Conservation (phyloP, 2,329 filamentous ascomycete species). For the Ceratocystis papillata region DNA sequence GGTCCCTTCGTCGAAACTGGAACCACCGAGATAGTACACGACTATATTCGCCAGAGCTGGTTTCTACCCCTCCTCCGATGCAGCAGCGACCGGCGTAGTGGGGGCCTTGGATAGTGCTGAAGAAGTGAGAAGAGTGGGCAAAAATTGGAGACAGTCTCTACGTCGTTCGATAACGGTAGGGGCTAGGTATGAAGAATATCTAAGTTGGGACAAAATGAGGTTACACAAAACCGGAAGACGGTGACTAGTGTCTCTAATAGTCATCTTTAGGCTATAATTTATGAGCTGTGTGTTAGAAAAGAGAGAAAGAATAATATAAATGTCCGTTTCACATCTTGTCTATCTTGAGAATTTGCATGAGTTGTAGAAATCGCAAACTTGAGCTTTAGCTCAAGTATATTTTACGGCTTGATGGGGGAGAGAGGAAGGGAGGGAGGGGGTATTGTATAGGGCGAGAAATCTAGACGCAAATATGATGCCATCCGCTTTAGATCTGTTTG, state of each 20-base stretch:
- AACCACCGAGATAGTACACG: slow-evolving; percentile 9
- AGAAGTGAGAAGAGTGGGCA: not conserved
- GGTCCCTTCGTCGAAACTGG: not conserved
- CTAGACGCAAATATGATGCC: no score
- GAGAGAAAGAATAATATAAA: no score
- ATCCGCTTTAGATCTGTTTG: no score
- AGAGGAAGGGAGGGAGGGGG: no score
- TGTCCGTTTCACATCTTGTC: no score
- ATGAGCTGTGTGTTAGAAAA: not conserved
- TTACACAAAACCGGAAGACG: not conserved
- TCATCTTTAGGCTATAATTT: not conserved
- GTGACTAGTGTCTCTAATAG: not conserved
- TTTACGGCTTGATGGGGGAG: no score
- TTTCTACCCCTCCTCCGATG: not conserved
- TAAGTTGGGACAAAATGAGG: not conserved
- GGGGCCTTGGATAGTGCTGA: not conserved
- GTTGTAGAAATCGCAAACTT: no score
- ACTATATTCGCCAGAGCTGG: slow-evolving; percentile 12
- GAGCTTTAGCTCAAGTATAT: no score
- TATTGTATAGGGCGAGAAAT: no score
- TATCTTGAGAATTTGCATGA: no score
- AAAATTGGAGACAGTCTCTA: not conserved
- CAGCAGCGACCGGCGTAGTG: not conserved
- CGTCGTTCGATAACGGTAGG: not conserved
- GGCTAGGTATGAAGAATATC: not conserved